These are phyloP conservation scores for Micractinium conductrix DNA, from an alignment of 139 green algal genomes.

Conservation along the genomic window DNA sequence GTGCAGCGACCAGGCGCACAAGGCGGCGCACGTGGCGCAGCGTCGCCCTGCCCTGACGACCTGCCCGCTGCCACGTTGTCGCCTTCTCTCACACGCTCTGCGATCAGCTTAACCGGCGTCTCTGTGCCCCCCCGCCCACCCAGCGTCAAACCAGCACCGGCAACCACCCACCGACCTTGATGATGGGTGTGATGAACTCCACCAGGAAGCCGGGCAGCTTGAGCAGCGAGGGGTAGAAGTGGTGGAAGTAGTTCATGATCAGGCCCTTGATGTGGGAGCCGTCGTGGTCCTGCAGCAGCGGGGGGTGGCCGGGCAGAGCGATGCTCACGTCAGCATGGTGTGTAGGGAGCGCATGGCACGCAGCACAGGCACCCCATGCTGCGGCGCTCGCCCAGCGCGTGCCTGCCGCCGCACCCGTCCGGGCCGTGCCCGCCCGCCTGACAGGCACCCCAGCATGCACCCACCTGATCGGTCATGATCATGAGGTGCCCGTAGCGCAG, in stretches of 20 bases:
- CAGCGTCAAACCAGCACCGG: too few relatives aligned
- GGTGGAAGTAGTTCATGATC: slow-evolving; percentile 99
- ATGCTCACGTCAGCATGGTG: background rate
- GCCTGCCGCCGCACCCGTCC: background rate
- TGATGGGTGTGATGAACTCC: slow-evolving; percentile 99
- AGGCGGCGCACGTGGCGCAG: too few relatives aligned
- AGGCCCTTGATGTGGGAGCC: slow-evolving; percentile 99
- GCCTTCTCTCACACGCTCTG: too few relatives aligned
- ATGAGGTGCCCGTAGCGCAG: slow-evolving; percentile 99
- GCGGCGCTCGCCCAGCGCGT: too few relatives aligned
- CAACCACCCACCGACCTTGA: slow-evolving; percentile 86
- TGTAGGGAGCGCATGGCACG: background rate
- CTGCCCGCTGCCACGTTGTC: too few relatives aligned
- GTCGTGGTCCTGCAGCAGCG: slow-evolving; percentile 86
- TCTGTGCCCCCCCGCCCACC: too few relatives aligned
- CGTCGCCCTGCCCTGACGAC: too few relatives aligned
- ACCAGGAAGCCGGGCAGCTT: slow-evolving; percentile 94
- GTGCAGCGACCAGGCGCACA: too few relatives aligned
- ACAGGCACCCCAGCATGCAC: too few relatives aligned
- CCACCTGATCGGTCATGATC: slow-evolving; percentile 99
- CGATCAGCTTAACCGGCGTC: too few relatives aligned
- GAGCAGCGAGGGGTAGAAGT: slow-evolving; percentile 97
- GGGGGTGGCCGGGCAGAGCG: background rate
- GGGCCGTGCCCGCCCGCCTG: too few relatives aligned
- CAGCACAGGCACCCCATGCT: too few relatives aligned